Base-by-base conservation (phyloP, 108 stramenopile species). In the Conticribra weissflogii region DNA sequence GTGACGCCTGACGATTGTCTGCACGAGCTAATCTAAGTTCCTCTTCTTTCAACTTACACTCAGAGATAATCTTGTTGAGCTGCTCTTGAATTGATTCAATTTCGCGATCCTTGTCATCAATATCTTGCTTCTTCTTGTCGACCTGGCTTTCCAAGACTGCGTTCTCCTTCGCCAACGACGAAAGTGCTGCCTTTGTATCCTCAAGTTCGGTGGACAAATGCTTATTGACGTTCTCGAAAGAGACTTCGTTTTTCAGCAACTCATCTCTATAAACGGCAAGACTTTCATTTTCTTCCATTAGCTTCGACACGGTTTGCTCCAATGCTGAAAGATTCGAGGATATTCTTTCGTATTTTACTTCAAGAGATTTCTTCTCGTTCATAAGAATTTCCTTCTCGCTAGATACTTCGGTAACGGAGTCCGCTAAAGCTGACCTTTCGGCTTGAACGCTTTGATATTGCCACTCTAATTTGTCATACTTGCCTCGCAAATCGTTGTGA, bases 1-100 rank as follows among this genome's bases (percentile, higher is more conserved):
- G 12, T 18, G 31, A 22, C 27, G 66, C 44, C 34, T 46, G 51
- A 15, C 53, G 41, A 21, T 67, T 54, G 2, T 54, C 66, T 16
- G 54, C 66, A 8, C 53, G 51, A 31, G 66, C 66, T 28, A 36
- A 16, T 55, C 54, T 67, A 45, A 67, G 23, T 44, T 67, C 54
- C 41, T 54, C 53, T 1, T 34, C 12, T 41, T 12, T 5, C 36
- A 41, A 12, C 12, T 5, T 41, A 41, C 5, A 5, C 36, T 41
- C 36, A 41, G 36, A 41, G 12, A 12, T 41, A 41, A 53, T 36
- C 32, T 34, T 54, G 5, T 5, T 33, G 17, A 66, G 19, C 8
- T 19, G 24, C 2, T 51, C 46, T n/a, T 59, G 24, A 7, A 69
- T 21, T 24, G 54, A 55, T 28, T 55, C 25, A 17, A 28, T 22